Evolutionary conservation across 1,284 basidiomycete species (phyloP).

Genomic region (Marasmius sp.): DNA sequence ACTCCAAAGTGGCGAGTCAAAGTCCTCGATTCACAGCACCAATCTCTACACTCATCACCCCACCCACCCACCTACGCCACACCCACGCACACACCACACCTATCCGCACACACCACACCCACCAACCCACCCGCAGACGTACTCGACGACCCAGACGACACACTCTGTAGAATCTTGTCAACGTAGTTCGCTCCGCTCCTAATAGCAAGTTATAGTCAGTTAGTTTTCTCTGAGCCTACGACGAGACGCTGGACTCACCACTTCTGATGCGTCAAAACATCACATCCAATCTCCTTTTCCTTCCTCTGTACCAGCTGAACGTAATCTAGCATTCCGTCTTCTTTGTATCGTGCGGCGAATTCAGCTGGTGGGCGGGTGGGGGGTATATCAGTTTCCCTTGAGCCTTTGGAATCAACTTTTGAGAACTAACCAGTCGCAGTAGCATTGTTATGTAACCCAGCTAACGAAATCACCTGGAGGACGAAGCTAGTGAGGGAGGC

Average conservation of each 20-base stretch:
- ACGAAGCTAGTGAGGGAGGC: slow-evolving; percentile 66
- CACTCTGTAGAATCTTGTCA: slow-evolving; percentile 75
- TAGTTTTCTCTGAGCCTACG: not conserved
- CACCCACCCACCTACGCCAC: no score
- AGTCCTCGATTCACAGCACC: no score
- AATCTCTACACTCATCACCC: no score
- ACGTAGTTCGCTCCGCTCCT: slow-evolving; percentile 89
- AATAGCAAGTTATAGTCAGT: slow-evolving; percentile 4
- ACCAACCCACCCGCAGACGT: slow-evolving; percentile 79
- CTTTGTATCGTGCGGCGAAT: slow-evolving; percentile 73
- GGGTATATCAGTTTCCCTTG: no score
- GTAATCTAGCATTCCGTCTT: slow-evolving; percentile 87
- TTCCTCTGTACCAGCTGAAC: slow-evolving; percentile 83
- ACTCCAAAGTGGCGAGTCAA: no score
- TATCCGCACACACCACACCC: no score
- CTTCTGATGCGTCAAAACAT: slow-evolving; percentile 91
- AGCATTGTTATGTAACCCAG: slow-evolving; percentile 87
- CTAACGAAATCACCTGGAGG: slow-evolving; percentile 83
- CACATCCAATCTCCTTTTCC: slow-evolving; percentile 89
- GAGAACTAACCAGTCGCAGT: slow-evolving; percentile 70
- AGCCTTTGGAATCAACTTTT: no score
- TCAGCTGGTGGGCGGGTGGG: slow-evolving; percentile 68
- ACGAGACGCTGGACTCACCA: slow-evolving; percentile 50
- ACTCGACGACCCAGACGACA: slow-evolving; percentile 82
- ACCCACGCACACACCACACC: no score